Percentiles rank a stretch among this genome's conserved stretches.
Evolutionary conservation across 148 eudicot species (phyloP).

Genomic region (Fagopyrum homotropicum): DNA sequence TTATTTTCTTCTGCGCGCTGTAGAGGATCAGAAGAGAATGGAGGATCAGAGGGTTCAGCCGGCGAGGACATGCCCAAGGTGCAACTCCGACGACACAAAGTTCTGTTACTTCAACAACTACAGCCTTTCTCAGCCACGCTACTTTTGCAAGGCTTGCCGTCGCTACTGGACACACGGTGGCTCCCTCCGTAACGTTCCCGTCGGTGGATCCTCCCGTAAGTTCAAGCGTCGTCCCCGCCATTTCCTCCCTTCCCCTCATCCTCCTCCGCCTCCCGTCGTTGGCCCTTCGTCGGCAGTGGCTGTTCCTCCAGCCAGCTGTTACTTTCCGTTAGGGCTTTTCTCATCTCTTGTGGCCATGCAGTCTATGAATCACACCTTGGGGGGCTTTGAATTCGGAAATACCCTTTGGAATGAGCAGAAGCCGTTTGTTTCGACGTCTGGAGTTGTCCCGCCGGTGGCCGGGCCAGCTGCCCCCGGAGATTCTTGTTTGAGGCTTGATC

Average conservation of each 20-base stretch:
- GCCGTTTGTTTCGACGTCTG: background rate
- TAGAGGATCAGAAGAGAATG: background rate
- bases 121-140: background rate
- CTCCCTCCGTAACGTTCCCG: background rate
- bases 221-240: background rate
- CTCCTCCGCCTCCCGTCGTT: background rate
- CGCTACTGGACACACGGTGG: conserved; percentile 11
- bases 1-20: too few relatives aligned
- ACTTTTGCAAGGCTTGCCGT: conserved; percentile 7
- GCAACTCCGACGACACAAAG: background rate
- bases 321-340: background rate
- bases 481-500: background rate
- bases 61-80: background rate
- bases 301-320: background rate
- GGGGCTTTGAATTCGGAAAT: background rate
- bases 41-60: background rate
- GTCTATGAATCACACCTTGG: background rate
- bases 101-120: conserved; percentile 9
- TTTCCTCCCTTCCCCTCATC: background rate
- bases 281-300: background rate
- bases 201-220: background rate
- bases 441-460: background rate
- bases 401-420: background rate
- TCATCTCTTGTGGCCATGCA: background rate
- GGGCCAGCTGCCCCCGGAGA: background rate